Evolutionary conservation across 2,329 filamentous ascomycete species (phyloP), one percentile per base, ranked within the genome.

Genomic region (Capronia coronata): DNA sequence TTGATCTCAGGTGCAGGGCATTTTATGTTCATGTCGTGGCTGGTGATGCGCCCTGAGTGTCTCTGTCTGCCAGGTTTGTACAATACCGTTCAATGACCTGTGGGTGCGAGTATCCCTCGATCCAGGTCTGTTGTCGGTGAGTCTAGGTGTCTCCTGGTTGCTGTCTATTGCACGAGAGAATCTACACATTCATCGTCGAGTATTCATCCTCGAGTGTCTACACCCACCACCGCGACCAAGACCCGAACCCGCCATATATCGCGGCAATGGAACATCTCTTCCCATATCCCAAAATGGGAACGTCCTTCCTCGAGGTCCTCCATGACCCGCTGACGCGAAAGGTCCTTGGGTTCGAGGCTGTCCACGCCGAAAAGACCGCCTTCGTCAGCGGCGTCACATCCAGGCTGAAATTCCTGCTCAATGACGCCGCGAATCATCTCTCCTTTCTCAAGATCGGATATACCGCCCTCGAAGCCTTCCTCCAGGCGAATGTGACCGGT

Each of bases 401-500:
- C 5, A 68, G 68, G 48, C 67, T 67, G 5, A 58, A 63, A 18
- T 67, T 68, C 23, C 52, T 73, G 9, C 56, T 66, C 21, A 61
- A 64, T 27, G 64, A 68, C 54, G 35, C 56, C 58, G 40, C 63
- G 49, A 39, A 34, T 47, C 62, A 66, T 43, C 70, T 69, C 3
- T 66, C 68, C 42, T 53, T 74, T 6, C 56, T 80, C 46, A 70
- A 79, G 38, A 71, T 85, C 27, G 86, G 81, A 8, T 70, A 87
- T 41, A 82, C 84, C 1, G 79, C 84, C 1, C 74, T 95, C 9
- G 78, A 87, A 62, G 79, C 83, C 9, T 96, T 95, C 64, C 68
- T 95, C 13, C 90, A 96, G 65, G 81, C 82, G 1, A 95, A 88
- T 64, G 86, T 94, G 46, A 95, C 90, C 2, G 90, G 90, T 0